Evolutionary conservation across 2,329 filamentous ascomycete species (phyloP).

Genomic region (Epichloe hybrida): DNA sequence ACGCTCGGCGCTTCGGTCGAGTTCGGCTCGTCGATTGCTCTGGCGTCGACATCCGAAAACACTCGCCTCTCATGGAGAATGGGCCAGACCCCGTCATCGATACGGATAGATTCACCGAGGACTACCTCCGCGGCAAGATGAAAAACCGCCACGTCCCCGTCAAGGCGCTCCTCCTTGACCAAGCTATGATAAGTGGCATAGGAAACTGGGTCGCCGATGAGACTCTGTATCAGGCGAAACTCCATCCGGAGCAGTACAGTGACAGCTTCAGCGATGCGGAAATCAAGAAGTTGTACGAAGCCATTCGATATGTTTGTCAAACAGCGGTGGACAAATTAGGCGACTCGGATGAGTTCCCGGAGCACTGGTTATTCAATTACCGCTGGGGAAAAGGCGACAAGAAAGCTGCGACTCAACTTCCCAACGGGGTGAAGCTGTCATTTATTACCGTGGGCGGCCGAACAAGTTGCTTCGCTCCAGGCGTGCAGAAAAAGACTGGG

Average conservation of each 20-base stretch:
- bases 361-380: conserved; percentile 78
- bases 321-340: conserved; percentile 66
- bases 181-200: conserved; percentile 78
- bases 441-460: conserved; percentile 83
- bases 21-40: conserved; percentile 73
- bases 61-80: conserved; percentile 75
- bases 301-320: conserved; percentile 66
- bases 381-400: conserved; percentile 88
- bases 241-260: conserved; percentile 89
- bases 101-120: conserved; percentile 58
- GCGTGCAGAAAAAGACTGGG: conserved; percentile 67
- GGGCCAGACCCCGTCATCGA: conserved; percentile 88
- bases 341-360: conserved; percentile 73
- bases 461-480: conserved; percentile 80
- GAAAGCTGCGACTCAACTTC: conserved; percentile 49
- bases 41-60: conserved; percentile 59
- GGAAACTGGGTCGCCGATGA: conserved; percentile 98
- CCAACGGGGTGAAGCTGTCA: conserved; percentile 71
- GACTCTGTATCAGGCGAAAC: conserved; percentile 72
- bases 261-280: conserved; percentile 64
- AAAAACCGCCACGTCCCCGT: conserved; percentile 68
- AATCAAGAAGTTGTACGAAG: conserved; percentile 55
- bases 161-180: conserved; percentile 79
- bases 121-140: conserved; percentile 62
- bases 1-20: conserved; percentile 64